A percentile compares a stretch with the other conserved stretches of the same genome.
Conservation (phyloP, 1,284 basidiomycete species). For the Trichosporon ovoides region DNA sequence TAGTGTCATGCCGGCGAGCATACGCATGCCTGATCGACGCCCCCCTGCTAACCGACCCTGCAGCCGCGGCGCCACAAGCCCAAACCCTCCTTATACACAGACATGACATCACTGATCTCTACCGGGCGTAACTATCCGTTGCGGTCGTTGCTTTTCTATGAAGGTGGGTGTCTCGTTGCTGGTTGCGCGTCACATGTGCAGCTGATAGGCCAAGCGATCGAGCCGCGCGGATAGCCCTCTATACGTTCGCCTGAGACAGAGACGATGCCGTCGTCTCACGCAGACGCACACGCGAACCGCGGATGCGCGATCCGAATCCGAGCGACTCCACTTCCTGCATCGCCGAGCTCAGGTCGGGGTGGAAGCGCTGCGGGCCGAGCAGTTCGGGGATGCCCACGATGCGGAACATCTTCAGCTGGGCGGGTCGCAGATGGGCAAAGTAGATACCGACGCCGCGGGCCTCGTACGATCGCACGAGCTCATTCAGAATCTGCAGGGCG, state of each 20-base stretch:
- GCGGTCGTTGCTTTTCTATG: neutral
- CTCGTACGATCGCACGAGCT: slow-evolving; percentile 69
- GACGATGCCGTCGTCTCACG: neutral
- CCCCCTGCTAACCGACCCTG: too few relatives aligned
- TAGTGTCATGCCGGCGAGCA: neutral
- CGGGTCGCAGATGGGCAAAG: slow-evolving; percentile 67
- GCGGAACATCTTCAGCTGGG: slow-evolving; percentile 57
- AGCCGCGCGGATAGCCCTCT: neutral
- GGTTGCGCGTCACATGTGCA: neutral
- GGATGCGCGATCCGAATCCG: slow-evolving; percentile 31
- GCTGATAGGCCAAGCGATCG: neutral
- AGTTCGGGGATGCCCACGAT: slow-evolving; percentile 49
- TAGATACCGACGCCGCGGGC: slow-evolving; percentile 66
- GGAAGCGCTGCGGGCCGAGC: slow-evolving; percentile 65
- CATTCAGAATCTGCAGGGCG: slow-evolving; percentile 77
- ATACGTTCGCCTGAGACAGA: neutral
- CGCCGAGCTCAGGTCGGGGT: slow-evolving; percentile 57
- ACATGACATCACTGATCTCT: neutral
- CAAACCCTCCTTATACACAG: neutral
- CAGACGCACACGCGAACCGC: neutral
- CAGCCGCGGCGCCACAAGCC: too few relatives aligned
- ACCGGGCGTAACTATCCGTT: neutral
- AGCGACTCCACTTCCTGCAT: slow-evolving; percentile 43
- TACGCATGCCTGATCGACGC: neutral
- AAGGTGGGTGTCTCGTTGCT: neutral